A percentile compares a stretch with the other conserved stretches of the same genome.
These are phyloP conservation scores for Didymella pomorum DNA, from an alignment of 2,329 filamentous ascomycete species.

Conservation along the genomic window DNA sequence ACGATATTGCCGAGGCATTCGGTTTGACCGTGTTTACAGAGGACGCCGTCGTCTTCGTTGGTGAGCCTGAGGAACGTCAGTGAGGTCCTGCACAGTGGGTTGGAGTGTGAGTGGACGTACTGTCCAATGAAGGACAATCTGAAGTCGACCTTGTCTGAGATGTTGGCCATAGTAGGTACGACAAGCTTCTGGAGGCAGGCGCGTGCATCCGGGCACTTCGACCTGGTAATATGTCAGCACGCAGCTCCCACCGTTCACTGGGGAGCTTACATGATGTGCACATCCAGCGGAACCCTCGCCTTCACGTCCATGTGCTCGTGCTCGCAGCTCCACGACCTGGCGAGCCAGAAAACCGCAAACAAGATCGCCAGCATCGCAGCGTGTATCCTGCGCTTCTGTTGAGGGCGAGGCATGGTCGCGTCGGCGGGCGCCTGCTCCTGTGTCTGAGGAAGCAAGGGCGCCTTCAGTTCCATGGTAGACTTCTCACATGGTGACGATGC, in stretches of 20 bases:
- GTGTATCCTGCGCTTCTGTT: constrained; percentile 37
- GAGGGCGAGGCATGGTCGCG: constrained; percentile 29
- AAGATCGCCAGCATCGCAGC: constrained; percentile 37
- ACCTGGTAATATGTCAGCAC: constrained; percentile 32
- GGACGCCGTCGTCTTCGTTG: constrained; percentile 80
- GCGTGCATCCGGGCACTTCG: constrained; percentile 89
- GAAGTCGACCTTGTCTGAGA: constrained; percentile 88
- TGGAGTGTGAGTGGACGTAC: constrained; percentile 55
- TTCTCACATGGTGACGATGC: constrained; percentile 11
- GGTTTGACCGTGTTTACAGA: constrained; percentile 85
- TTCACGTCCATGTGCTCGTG: constrained; percentile 35
- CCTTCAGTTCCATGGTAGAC: constrained; percentile 41
- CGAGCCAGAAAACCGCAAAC: constrained; percentile 45
- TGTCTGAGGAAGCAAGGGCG: constrained; percentile 38
- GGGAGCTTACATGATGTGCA: constrained; percentile 79
- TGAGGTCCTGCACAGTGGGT: neutral
- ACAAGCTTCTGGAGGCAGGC: constrained; percentile 83
- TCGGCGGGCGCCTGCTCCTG: constrained; percentile 21
- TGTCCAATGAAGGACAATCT: constrained; percentile 87
- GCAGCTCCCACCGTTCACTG: too few relatives aligned
- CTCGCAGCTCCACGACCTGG: constrained; percentile 37
- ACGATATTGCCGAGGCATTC: constrained; percentile 96
- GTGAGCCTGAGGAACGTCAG: constrained; percentile 57
- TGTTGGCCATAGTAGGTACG: constrained; percentile 83
- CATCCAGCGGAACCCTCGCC: constrained; percentile 77